Evolutionary conservation across 176 grass and related monocot species (phyloP).

Genomic region (Puya raimondii): DNA sequence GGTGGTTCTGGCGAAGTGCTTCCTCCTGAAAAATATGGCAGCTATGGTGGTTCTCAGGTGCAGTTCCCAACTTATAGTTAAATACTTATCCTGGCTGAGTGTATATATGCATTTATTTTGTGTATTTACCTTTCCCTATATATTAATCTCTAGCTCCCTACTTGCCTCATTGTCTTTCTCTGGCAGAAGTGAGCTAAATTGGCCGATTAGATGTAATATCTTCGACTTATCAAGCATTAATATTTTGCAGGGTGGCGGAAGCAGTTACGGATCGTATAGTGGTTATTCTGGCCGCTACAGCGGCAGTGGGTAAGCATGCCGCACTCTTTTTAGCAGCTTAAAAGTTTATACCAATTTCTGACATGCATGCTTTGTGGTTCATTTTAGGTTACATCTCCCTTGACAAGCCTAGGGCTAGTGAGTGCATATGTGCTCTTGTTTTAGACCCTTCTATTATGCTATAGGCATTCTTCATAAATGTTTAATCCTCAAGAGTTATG

Average conservation of each 20-base stretch:
- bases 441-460: too few species aligned
- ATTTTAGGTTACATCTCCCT: too few species aligned
- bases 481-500: too few species aligned
- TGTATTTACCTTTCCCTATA: background rate
- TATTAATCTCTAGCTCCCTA: conserved; percentile 9
- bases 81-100: background rate
- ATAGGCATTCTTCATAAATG: too few species aligned
- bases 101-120: background rate
- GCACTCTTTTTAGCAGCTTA: background rate
- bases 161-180: conserved; percentile 1
- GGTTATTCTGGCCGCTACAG: conserved; percentile 59
- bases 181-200: background rate
- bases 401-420: too few species aligned
- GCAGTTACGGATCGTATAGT: conserved; percentile 67
- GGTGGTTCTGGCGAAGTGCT: conserved; percentile 49
- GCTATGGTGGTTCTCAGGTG: conserved; percentile 78
- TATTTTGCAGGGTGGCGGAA: conserved; percentile 44
- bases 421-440: too few species aligned
- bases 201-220: background rate
- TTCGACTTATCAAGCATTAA: background rate
- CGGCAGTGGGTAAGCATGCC: conserved; percentile 61
- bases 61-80: background rate
- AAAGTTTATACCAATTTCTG: background rate
- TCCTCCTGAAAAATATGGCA: conserved; percentile 47
- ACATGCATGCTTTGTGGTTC: too few species aligned